phyloP scores from a whole-genome alignment of 2,329 filamentous ascomycete species.

The Stemphylium lycopersici region DNA sequence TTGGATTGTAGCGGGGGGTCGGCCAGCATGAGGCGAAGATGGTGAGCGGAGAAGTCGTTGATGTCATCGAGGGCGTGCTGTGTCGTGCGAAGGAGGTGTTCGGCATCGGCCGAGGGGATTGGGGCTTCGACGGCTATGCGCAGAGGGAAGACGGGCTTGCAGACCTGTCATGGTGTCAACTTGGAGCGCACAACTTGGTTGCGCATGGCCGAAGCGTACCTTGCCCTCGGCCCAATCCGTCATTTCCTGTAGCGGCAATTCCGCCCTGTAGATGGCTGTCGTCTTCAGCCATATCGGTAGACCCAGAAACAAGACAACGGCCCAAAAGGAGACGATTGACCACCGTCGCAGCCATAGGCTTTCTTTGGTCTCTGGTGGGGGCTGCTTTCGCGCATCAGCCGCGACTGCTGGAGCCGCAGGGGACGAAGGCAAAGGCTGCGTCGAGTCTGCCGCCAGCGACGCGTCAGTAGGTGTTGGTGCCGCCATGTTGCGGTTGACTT shows the following conservation, averaged over 20 bases:
- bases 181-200: background rate
- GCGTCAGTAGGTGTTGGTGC: constrained; percentile 27
- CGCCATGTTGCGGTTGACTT: constrained; percentile 37
- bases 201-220: constrained; percentile 57
- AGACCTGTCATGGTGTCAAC: constrained; percentile 65
- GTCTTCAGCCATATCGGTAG: constrained; percentile 96
- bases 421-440: constrained; percentile 3
- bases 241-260: constrained; percentile 84
- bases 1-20: constrained; percentile 39
- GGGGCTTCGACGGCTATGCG: constrained; percentile 78
- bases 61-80: constrained; percentile 86
- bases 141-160: constrained; percentile 85
- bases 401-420: constrained; percentile 1
- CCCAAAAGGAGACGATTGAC: constrained; percentile 90
- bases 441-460: constrained; percentile 21
- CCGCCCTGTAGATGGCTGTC: constrained; percentile 87
- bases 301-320: constrained; percentile 80
- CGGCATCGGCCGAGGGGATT: constrained; percentile 70
- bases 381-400: constrained; percentile 40
- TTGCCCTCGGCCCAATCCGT: constrained; percentile 88
- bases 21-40: constrained; percentile 73
- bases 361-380: constrained; percentile 78
- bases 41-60: constrained; percentile 84
- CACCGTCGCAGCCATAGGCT: constrained; percentile 71
- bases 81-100: constrained; percentile 76